Evolutionary conservation across 2,329 filamentous ascomycete genomes (phyloP).

Genomic region (Exophiala sideris): DNA sequence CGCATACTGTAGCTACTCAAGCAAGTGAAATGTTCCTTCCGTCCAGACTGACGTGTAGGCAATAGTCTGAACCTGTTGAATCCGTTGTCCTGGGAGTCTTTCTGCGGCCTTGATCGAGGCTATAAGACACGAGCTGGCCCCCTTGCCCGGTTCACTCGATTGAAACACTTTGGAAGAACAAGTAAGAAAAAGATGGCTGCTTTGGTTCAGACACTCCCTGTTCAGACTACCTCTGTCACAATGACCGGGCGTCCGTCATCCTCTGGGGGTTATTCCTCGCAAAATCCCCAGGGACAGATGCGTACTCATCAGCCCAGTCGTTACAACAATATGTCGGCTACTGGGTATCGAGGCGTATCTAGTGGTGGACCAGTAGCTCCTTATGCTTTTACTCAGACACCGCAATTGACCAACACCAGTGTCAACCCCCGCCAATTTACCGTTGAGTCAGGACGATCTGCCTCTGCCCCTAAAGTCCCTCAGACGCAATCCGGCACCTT

Average conservation of each 20-base stretch:
- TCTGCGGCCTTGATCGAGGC: background rate
- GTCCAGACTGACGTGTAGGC: no score
- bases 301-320: constrained; percentile 46
- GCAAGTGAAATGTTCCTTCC: no score
- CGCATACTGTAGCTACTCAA: no score
- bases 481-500: constrained; percentile 30
- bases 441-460: constrained; percentile 36
- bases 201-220: constrained; percentile 75
- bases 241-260: constrained; percentile 70
- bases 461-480: constrained; percentile 50
- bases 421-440: constrained; percentile 10
- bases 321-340: constrained; percentile 40
- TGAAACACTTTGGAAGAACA: background rate
- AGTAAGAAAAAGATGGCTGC: constrained; percentile 66
- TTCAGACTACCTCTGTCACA: constrained; percentile 72
- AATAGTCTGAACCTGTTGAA: no score
- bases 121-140: constrained; percentile 6
- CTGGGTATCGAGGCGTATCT: constrained; percentile 54
- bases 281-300: constrained; percentile 33
- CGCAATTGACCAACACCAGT: constrained; percentile 54
- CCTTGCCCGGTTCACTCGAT: background rate
- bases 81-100: background rate
- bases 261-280: constrained; percentile 52
- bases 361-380: constrained; percentile 66
- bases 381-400: constrained; percentile 72